Base-by-base conservation (phyloP, 2,329 filamentous ascomycete genomes). In the Pseudocercospora cruenta region DNA sequence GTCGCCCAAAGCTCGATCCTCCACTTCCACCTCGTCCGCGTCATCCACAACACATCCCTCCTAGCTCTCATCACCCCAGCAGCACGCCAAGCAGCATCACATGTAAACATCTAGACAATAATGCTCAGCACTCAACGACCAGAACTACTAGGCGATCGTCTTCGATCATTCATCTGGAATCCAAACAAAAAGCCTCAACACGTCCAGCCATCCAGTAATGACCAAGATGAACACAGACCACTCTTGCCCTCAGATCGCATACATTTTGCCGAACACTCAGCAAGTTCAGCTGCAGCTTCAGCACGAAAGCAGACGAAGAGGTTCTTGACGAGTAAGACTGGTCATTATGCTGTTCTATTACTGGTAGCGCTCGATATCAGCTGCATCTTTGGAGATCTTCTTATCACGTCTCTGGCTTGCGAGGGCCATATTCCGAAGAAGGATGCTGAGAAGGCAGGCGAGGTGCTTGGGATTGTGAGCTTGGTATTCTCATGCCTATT, bases 401-500 rank as follows among this genome's bases (percentile, higher is more conserved):
- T 86, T 45, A 81, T 86, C 61, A 79, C 79, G 55, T 76, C 86
- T 8, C 78, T 84, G 58, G 79, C 80, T 58, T 86, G 84, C 74
- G 82, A 85, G 69, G 75, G 62, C 66, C 74, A 49, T 67, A 76
- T 71, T 59, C 69, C 33, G 58, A 72, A 39, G 69, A 71, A 63
- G 60, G 60, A 31, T 80, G 57, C 72, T 76, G 55, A 68, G 3
- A 55, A 55, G 9, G 79, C 80, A 2, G 73, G 80, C 24, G 74
- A 81, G 9, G 80, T 75, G 0, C 78, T 91, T 47, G 83, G 83
- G 12, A 78, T 82, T 2, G 77, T 85, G 36, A 85, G 87, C 5
- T 76, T 91, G 53, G 79, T 86, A 1, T 87, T 91, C 73, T 89
- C 86, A 63, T 86, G 83, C 70, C 72, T 91, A 28, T 92, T 92